Base-by-base conservation (phyloP, 73 alveolate species). In the Paramecium octaurelia region DNA sequence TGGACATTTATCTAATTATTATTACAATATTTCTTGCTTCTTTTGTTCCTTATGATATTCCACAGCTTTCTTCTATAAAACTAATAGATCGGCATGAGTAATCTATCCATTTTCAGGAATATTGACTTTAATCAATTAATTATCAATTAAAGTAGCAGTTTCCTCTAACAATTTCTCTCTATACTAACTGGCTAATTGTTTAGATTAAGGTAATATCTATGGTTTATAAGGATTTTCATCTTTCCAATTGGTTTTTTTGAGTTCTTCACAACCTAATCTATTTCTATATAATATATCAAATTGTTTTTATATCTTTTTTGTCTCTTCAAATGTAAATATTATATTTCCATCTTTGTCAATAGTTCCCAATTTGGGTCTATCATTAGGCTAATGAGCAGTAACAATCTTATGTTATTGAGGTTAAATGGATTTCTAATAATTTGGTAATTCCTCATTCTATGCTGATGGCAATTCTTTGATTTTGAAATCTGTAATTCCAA, bases 161-260 rank as follows among this genome's bases (percentile, higher is more conserved):
- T 89, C 94, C 8, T 89, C 94, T 8, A 89, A 40, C 29, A 89
- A 16, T 42, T 64, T 89, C 68, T 89, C 94, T 70, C 94, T 77
- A 70, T 16, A 89, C 18, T 89, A 38, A 44, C 44, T 58, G 1
- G 94, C 94, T 71, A 89, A 43, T 11, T 24, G 14, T 73, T 89
- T 89, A 14, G 94, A 89, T 23, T 89, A 29, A 6, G 73, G 60
- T 8, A 58, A 40, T 11, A 89, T 89, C 64, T 40, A 44, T 48
- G 94, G 94, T 73, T 89, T 70, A 40, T 70, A 89, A 8, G 94
- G 86, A 46, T 73, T 89, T 36, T 89, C 94, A 70, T 89, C 92
- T 34, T 89, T 71, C 86, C 86, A 89, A 31, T 89, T 83, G 6
- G 94, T 12, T 50, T 89, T 89, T 18, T 71, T 71, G 11, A 89